A percentile compares a stretch with the other conserved stretches of the same genome.
These are phyloP conservation scores for Coemansia asiatica DNA, from an alignment of 192 early-diverging fungal species.

Conservation along the genomic window DNA sequence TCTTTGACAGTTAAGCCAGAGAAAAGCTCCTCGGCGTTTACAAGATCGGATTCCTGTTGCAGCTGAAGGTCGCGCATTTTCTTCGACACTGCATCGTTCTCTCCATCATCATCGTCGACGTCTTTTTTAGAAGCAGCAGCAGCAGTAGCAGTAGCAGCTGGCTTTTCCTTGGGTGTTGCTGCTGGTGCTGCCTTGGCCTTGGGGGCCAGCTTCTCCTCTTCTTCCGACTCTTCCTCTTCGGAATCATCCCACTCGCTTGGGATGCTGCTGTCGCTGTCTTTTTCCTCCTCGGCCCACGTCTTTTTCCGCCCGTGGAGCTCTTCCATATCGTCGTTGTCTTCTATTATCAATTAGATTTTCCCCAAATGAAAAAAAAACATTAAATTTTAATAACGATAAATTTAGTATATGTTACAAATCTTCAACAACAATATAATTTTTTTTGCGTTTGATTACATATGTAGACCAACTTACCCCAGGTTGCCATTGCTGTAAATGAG, in stretches of 20 bases:
- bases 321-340: constrained; percentile 17
- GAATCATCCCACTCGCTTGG: constrained; percentile 68
- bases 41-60: constrained; percentile 64
- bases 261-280: constrained; percentile 60
- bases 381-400: no score
- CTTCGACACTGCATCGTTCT: constrained; percentile 50
- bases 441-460: constrained; percentile 29
- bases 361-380: no score
- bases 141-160: constrained; percentile 47
- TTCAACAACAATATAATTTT: background rate
- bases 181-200: constrained; percentile 60
- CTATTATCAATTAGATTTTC: background rate
- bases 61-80: constrained; percentile 58
- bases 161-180: constrained; percentile 59
- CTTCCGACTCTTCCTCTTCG: constrained; percentile 57
- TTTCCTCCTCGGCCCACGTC: constrained; percentile 67
- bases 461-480: constrained; percentile 58
- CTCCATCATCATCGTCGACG: constrained; percentile 36
- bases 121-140: no score
- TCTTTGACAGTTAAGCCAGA: constrained; percentile 62
- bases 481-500: constrained; percentile 26
- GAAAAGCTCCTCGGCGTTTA: constrained; percentile 66
- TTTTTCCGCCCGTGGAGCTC: constrained; percentile 13
- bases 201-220: constrained; percentile 28
- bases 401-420: no score